Percentiles rank a stretch among this genome's conserved stretches.
These are phyloP conservation scores for Metarhizium rileyi DNA, from an alignment of 2,329 filamentous ascomycete genomes.

Conservation along the genomic window DNA sequence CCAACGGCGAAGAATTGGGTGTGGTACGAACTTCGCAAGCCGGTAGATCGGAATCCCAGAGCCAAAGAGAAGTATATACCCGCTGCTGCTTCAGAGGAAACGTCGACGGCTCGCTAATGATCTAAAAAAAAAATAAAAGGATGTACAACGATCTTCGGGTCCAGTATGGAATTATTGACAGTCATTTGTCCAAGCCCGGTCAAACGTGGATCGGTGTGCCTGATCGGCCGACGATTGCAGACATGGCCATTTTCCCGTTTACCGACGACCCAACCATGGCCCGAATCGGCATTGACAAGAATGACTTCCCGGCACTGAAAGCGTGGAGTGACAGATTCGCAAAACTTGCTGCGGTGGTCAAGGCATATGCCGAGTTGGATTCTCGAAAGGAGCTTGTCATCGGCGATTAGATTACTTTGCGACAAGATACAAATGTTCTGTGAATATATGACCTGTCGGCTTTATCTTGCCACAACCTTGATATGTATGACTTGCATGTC, in stretches of 20 bases:
- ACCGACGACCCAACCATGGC: constrained; percentile 6
- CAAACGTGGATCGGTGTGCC: constrained; percentile 7
- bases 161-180: constrained; percentile 5
- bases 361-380: constrained; percentile 6
- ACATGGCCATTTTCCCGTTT: constrained; percentile 9
- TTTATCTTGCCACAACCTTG: no score
- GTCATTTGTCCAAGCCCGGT: constrained; percentile 6
- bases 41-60: constrained; percentile 3
- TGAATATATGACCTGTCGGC: no score
- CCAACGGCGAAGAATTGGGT: constrained; percentile 7
- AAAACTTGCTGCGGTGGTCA: constrained; percentile 3
- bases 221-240: constrained; percentile 8
- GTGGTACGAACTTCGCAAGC: constrained; percentile 5
- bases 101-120: no score
- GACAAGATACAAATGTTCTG: no score
- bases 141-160: no score
- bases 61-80: constrained; percentile 2
- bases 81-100: no score
- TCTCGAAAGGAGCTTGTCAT: constrained; percentile 1
- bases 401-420: background rate
- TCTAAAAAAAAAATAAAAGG: no score
- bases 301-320: background rate
- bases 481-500: no score
- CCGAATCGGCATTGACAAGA: background rate
- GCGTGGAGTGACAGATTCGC: background rate